A percentile compares a stretch with the other conserved stretches of the same genome.
These are phyloP conservation scores for Zymoseptoria passerinii DNA, from an alignment of 2,329 filamentous ascomycete genomes.

Conservation along the genomic window DNA sequence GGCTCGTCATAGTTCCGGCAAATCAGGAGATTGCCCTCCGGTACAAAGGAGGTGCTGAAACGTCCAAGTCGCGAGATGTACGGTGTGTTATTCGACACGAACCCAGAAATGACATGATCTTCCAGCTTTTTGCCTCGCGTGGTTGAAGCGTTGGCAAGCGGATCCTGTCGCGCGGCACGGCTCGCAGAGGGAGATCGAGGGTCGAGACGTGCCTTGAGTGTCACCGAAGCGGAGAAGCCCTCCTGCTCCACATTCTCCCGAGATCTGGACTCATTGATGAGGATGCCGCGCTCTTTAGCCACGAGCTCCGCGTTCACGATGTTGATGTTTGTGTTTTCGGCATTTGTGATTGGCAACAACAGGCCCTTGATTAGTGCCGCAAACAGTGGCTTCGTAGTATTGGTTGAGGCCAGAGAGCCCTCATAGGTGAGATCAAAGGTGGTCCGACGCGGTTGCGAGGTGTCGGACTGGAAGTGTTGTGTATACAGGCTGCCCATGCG, in stretches of 20 bases:
- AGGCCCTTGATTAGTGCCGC: slow-evolving; percentile 73
- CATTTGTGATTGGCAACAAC: slow-evolving; percentile 58
- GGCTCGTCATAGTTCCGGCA: slow-evolving; percentile 74
- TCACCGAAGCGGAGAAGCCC: slow-evolving; percentile 63
- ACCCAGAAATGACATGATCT: slow-evolving; percentile 55
- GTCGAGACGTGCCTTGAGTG: slow-evolving; percentile 47
- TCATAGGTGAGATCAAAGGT: slow-evolving; percentile 71
- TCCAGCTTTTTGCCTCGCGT: slow-evolving; percentile 24
- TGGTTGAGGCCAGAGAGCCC: slow-evolving; percentile 61
- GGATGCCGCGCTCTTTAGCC: slow-evolving; percentile 67
- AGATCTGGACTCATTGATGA: slow-evolving; percentile 64
- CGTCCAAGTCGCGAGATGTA: slow-evolving; percentile 66
- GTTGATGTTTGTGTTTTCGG: slow-evolving; percentile 65
- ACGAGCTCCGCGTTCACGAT: slow-evolving; percentile 74
- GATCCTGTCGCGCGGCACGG: slow-evolving; percentile 8
- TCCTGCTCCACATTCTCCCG: slow-evolving; percentile 52
- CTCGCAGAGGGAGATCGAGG: slow-evolving; percentile 26
- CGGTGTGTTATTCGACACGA: slow-evolving; percentile 54
- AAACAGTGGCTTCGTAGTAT: slow-evolving; percentile 70
- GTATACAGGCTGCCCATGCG: slow-evolving; percentile 73
- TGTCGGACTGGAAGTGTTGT: slow-evolving; percentile 53
- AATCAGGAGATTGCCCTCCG: slow-evolving; percentile 66
- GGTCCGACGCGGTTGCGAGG: slow-evolving; percentile 45
- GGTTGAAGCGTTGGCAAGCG: slow-evolving; percentile 2
- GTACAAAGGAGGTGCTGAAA: slow-evolving; percentile 65